Base-by-base conservation (phyloP, 768 basidiomycete species). In the Hypholoma sublateritium region DNA sequence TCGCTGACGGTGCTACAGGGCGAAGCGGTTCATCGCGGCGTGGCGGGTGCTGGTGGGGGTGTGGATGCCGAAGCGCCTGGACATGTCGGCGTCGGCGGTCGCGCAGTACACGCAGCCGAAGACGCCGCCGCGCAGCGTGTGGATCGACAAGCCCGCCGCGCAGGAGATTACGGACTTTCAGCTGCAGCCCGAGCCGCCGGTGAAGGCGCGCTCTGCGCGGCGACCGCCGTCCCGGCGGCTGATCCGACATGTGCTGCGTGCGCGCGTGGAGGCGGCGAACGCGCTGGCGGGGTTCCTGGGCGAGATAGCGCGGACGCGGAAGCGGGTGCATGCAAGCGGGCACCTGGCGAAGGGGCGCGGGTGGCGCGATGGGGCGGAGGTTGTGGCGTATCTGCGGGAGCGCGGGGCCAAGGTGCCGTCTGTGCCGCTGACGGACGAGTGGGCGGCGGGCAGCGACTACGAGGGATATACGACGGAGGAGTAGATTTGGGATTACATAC, bases 31-130 rank as follows among this genome's bases (percentile, higher is more conserved):
- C 47, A 79, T 89, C 16, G 92, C 95, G 5, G 87, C 95, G n/a
- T 99, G 96, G 95, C 87, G 93, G 53, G 86, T 97, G n/a, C 82
- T 99, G 13, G 83, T 98, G 60, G 97, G 95, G 6, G 85, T 98
- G 12, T 98, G 97, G 97, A 81, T 82, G 0, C 95, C 95, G 5
- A 86, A 83, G 68, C 77, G 74, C 44, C 92, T 88, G 86, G 95
- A 97, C 61, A 76, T 95, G 43, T 83, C 91, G 4, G 69, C 90
- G 22, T 67, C 82, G n/a, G 85, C 89, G 3, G 80, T 96, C 50
- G 77, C 85, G 13, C 86, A 82, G 55, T 93, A 91, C 68, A 90
- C 82, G 7, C 83, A 80, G 14, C 89, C 90, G 3, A 71, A 71
- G 16, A 74, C 77, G 11, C 91, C 90, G 1, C 81, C 87, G 6